These are phyloP conservation scores for Umbelopsis sp. DNA, from an alignment of 371 early-diverging fungal genomes.

Conservation along the genomic window DNA sequence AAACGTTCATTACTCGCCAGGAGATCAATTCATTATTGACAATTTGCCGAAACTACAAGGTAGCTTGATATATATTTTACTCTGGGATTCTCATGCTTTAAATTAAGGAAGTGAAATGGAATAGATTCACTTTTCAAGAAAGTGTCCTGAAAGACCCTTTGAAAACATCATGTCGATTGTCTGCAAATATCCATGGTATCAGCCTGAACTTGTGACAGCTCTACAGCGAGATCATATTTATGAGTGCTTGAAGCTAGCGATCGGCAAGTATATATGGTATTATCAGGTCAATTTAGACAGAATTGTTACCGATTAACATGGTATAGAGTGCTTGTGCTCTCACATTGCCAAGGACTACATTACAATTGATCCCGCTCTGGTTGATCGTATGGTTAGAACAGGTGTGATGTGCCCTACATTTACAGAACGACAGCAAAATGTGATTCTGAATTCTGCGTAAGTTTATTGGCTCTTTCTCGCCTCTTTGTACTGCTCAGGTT, in stretches of 20 bases:
- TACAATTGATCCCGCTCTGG: slow-evolving; percentile 47
- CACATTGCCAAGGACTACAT: slow-evolving; percentile 49
- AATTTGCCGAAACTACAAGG: slow-evolving; percentile 68
- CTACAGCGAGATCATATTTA: slow-evolving; percentile 71
- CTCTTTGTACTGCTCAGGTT: background rate
- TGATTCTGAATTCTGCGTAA: slow-evolving; percentile 31
- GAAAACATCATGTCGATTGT: slow-evolving; percentile 68
- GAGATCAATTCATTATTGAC: slow-evolving; percentile 61
- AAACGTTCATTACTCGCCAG: slow-evolving; percentile 53
- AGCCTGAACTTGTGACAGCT: slow-evolving; percentile 47
- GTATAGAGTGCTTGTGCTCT: slow-evolving; percentile 19
- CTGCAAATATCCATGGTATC: slow-evolving; percentile 66
- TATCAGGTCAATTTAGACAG: background rate
- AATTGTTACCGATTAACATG: background rate
- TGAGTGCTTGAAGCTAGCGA: slow-evolving; percentile 58
- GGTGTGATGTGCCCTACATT: slow-evolving; percentile 63
- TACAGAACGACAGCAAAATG: slow-evolving; percentile 64
- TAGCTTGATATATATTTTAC: slow-evolving; percentile 18
- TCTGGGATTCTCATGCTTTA: no score
- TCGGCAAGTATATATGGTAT: slow-evolving; percentile 19
- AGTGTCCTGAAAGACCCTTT: slow-evolving; percentile 68
- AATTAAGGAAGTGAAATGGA: background rate
- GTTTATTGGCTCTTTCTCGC: background rate
- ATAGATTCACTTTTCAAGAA: slow-evolving; percentile 64
- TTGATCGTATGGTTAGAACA: slow-evolving; percentile 57